A percentile compares a stretch with the other conserved stretches of the same genome.
phyloP scores from a whole-genome alignment of 208 protist species.

The Herpetomonas samuelpessoai region DNA sequence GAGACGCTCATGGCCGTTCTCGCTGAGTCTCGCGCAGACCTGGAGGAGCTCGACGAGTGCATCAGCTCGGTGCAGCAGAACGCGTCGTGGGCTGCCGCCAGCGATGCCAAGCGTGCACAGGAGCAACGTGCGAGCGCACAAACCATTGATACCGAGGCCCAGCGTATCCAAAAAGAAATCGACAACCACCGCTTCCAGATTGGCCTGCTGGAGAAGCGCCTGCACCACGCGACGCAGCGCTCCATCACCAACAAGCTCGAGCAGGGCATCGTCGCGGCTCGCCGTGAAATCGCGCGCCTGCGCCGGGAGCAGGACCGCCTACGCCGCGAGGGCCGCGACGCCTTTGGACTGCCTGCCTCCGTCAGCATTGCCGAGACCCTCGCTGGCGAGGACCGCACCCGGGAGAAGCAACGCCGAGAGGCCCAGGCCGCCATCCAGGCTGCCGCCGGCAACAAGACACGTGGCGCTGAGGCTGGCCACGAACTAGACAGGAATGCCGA shows the following conservation, averaged over 20 bases:
- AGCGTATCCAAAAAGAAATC: conserved; percentile 63
- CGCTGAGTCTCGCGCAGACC: conserved; percentile 76
- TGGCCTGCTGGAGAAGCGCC: conserved; percentile 75
- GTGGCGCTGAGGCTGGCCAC: conserved; percentile 12
- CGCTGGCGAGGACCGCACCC: conserved; percentile 41
- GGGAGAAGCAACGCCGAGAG: conserved; percentile 21
- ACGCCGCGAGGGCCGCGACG: conserved; percentile 54
- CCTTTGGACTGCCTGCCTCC: conserved; percentile 55
- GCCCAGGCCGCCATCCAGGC: conserved; percentile 10
- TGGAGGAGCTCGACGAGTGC: conserved; percentile 88
- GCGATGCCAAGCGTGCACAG: conserved; percentile 49
- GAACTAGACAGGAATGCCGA: too few species aligned
- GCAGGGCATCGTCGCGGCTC: conserved; percentile 64
- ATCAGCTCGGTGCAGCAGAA: conserved; percentile 69
- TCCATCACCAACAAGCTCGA: conserved; percentile 71
- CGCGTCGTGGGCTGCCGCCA: conserved; percentile 61
- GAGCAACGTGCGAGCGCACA: conserved; percentile 30
- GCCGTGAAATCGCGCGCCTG: conserved; percentile 70
- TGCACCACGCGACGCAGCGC: conserved; percentile 69
- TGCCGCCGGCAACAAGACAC: neutral
- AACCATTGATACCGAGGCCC: conserved; percentile 20
- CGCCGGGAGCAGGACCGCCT: conserved; percentile 87
- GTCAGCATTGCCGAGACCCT: conserved; percentile 82
- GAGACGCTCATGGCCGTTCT: conserved; percentile 93
- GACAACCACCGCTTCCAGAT: conserved; percentile 77